Percentiles rank a stretch among this genome's conserved stretches.
Conservation (phyloP, 805 yeast genomes). For the Zygosaccharomyces rouxii region DNA sequence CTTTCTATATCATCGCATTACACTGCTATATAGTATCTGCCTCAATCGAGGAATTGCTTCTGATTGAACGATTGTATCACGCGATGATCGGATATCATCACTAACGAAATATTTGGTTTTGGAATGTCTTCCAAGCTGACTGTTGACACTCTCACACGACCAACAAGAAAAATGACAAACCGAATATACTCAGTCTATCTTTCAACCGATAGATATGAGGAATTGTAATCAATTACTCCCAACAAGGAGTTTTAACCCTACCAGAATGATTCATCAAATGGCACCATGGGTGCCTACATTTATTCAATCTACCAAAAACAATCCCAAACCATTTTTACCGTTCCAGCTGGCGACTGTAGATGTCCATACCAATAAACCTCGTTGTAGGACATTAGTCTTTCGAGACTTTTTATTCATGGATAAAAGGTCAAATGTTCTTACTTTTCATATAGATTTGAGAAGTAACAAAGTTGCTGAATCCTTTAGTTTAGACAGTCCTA, state of each 20-base stretch:
- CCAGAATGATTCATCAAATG: conserved; percentile 39
- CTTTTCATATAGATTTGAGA: conserved; percentile 69
- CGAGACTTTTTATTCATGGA: conserved; percentile 75
- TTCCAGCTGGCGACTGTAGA: conserved; percentile 71
- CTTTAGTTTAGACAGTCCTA: conserved; percentile 35
- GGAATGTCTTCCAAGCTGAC: not conserved
- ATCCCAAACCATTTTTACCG: conserved; percentile 46
- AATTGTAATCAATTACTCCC: not conserved
- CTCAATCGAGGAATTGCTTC: no score
- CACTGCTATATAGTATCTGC: no score
- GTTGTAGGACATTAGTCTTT: conserved; percentile 63
- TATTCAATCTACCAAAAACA: conserved; percentile 48
- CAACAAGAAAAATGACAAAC: not conserved
- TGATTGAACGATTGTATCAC: no score
- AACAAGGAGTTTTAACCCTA: not conserved
- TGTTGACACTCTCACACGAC: not conserved
- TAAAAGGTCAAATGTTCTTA: conserved; percentile 57
- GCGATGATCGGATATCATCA: no score
- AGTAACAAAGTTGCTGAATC: conserved; percentile 58
- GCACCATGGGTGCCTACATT: conserved; percentile 79
- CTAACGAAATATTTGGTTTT: not conserved
- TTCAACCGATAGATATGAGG: not conserved
- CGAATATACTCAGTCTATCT: not conserved
- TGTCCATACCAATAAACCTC: conserved; percentile 46
- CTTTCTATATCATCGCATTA: no score